Conservation (phyloP, 108 stramenopile species). For the Skeletonema grethae region DNA sequence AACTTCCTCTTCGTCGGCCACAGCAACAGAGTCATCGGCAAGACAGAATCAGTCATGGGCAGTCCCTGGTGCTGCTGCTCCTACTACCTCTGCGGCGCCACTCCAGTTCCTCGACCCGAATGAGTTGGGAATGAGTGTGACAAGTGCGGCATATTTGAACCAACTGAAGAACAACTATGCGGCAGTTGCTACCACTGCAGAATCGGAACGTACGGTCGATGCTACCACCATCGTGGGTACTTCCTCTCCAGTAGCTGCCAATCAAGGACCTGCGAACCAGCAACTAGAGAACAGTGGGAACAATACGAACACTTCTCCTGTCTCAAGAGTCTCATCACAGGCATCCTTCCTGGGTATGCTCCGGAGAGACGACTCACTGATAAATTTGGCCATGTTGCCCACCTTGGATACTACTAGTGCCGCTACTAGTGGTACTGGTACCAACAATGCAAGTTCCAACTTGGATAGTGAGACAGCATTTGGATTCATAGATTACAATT, state of each 20-base stretch:
- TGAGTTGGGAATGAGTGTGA: constrained; percentile 55
- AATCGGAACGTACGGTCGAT: not conserved
- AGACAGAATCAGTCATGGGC: not conserved
- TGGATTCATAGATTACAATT: not conserved
- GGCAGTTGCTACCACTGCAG: not conserved
- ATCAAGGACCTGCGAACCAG: not conserved
- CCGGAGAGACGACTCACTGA: constrained; percentile 69
- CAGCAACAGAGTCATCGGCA: not conserved
- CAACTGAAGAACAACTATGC: constrained; percentile 65
- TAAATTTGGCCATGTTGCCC: constrained; percentile 77
- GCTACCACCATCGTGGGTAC: not conserved
- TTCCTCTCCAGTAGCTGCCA: not conserved
- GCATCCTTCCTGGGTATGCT: constrained; percentile 43
- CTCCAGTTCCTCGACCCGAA: constrained; percentile 43
- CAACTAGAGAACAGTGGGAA: not conserved
- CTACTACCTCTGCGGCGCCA: constrained; percentile 10
- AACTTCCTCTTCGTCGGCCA: not conserved
- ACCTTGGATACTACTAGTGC: constrained; percentile 12
- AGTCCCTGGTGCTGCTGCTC: not conserved
- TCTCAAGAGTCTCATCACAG: constrained; percentile 6
- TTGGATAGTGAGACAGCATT: not conserved
- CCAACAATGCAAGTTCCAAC: not conserved
- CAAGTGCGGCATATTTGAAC: constrained; percentile 43
- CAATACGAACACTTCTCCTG: not conserved
- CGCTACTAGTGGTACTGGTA: too few relatives aligned